Conservation (phyloP, 768 basidiomycete species). For the Pleurotus platypus region DNA sequence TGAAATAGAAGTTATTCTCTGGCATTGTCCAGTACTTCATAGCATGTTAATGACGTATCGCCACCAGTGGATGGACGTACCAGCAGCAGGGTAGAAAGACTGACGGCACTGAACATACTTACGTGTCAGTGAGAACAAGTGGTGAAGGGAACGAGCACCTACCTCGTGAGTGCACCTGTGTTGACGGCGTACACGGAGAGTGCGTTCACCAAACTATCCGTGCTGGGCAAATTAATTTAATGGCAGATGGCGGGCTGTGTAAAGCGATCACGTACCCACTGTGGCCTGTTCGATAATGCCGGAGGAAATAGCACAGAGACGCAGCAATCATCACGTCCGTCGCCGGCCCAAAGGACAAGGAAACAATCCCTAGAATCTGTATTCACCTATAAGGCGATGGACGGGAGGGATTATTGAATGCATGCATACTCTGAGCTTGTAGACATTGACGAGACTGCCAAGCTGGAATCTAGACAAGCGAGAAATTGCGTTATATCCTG, state of each 20-base stretch:
- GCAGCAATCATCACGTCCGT: conserved; percentile 51
- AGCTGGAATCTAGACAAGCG: conserved; percentile 28
- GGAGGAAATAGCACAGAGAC: conserved; percentile 52
- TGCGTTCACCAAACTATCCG: conserved; percentile 52
- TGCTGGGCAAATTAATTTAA: conserved; percentile 26
- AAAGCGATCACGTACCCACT: conserved; percentile 22
- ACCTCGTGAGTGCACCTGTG: conserved; percentile 61
- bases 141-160: conserved; percentile 8
- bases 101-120: conserved; percentile 32
- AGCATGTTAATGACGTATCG: neutral
- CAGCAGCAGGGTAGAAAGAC: conserved; percentile 34
- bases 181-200: conserved; percentile 60
- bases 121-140: neutral
- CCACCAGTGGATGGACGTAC: conserved; percentile 17
- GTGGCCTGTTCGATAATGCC: conserved; percentile 48
- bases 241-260: neutral
- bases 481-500: too few relatives aligned
- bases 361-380: conserved; percentile 42
- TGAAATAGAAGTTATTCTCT: conserved; percentile 45
- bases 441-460: conserved; percentile 26
- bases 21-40: conserved; percentile 51
- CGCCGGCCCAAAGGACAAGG: conserved; percentile 45
- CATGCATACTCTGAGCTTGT: conserved; percentile 34
- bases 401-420: neutral
- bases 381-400: neutral